Base-by-base conservation (phyloP, 1,284 basidiomycete species). In the Coniferiporia sulphurascens region DNA sequence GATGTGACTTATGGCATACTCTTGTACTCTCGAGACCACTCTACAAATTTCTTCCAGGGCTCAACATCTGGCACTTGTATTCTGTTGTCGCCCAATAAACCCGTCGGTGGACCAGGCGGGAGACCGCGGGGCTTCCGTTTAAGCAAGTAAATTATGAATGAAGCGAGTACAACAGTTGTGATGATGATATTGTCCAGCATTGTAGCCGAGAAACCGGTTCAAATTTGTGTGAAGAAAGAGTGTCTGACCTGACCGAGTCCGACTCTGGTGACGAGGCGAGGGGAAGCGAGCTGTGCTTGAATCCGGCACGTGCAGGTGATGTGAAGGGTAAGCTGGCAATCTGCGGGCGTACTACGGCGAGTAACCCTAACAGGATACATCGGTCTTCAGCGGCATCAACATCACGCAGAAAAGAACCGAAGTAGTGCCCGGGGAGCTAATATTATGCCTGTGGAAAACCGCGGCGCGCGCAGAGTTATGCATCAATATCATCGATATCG, bases 81-180 rank as follows among this genome's bases (percentile, higher is more conserved):
- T 9, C 46, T 13, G 32, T 56, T 48, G 48, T 56, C 55, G 45
- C 55, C 55, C 1, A 56, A 36, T n/a, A 56, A n/a, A 13, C 55
- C 46, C 9, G 45, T 36, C 15, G 10, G 22, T 17, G 55, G 55
- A 9, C 55, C 55, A 4, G 55, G 55, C 17, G 55, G 55, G 13
- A 56, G 55, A 13, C 35, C 41, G 3, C 45, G 17, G n/a, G 35
- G 45, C 12, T 38, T 48, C 2, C 45, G 13, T 17, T 27, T 48
- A 3, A 35, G 13, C 21, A 56, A 35, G 17, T 38, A 43, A n/a
- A 43, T 12, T 43, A 43, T 3, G 41, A 43, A n/a, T 43, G 41
- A 12, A 7, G n/a, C 12, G 41, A 43, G 41, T n/a, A n/a, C 41
- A n/a, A 43, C 12, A n/a, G 41, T n/a, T 43, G 41, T 43, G 7